Conservation (phyloP, 192 early-diverging fungal species). For the Funneliformis geosporum region DNA sequence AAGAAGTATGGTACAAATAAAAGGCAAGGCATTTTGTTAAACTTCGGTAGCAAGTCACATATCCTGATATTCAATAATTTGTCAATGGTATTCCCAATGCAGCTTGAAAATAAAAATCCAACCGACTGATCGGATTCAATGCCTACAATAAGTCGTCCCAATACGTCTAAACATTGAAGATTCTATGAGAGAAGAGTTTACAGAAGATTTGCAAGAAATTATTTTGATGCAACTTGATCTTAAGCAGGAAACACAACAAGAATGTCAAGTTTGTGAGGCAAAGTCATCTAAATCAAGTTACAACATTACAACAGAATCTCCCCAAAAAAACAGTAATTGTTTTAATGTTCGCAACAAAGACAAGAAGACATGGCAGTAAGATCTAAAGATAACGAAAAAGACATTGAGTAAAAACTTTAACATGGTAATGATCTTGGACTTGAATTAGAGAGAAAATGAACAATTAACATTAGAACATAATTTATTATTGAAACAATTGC, state of each 20-base stretch:
- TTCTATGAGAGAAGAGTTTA: not conserved
- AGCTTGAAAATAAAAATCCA: slow-evolving; percentile 24
- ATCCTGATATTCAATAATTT: no score
- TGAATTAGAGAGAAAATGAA: not conserved
- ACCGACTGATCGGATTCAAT: not conserved
- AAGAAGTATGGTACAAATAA: no score
- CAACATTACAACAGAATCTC: not conserved
- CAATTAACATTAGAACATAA: not conserved
- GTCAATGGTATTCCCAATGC: slow-evolving; percentile 9
- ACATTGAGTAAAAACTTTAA: not conserved
- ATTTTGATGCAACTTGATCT: not conserved
- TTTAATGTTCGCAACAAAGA: not conserved
- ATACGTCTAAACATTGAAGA: not conserved
- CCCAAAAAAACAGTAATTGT: not conserved
- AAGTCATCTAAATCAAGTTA: not conserved
- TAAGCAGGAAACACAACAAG: not conserved
- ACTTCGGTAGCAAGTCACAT: no score
- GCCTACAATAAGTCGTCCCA: not conserved
- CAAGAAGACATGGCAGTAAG: not conserved
- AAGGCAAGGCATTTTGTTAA: no score
- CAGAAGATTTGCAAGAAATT: not conserved
- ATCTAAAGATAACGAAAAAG: slow-evolving; percentile 1
- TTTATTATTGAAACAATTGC: not conserved
- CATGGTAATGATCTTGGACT: not conserved
- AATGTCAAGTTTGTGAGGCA: not conserved